Base-by-base conservation (phyloP, 2,329 filamentous ascomycete genomes). In the Aspergillus sergii region DNA sequence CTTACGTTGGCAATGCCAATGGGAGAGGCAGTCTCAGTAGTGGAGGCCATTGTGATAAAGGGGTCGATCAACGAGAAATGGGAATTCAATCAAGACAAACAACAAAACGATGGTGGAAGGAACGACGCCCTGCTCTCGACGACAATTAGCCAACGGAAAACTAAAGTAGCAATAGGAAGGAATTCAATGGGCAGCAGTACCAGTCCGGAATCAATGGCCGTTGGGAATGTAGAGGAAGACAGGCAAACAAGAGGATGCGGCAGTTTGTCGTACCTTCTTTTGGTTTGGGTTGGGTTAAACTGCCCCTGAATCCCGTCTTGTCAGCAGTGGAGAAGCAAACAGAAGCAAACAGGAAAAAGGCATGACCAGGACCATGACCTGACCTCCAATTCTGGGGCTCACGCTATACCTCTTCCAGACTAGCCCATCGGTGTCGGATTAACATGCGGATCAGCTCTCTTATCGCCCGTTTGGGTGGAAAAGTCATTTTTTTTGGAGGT, bases 1-100 rank as follows among this genome's bases (percentile, higher is more conserved):
- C 86, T 79, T 80, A 89, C 87, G 79, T 90, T 90, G 84, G 88
- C 88, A 87, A 90, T 90, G 82, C 88, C 88, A 86, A 90, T 90
- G 72, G 87, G 88, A 73, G 86, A 86, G 64, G 85, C 83, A 69
- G 86, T 86, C 75, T 90, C 88, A 72, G 79, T 78, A 63, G 79
- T 78, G 67, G 80, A 78, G 68, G 87, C 85, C 86, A 89, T 89
- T 69, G 63, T 75, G 71, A 66, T 61, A 68, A 69, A 67, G 66
- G 69, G 69, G 65, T 68, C 45, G 57, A 61, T 59, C 54, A 63
- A 60, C 55, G 55, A 59, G 41, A 34, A 58, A 61, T 55, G 60
- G 30, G 59, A 62, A 58, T 46, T 68, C 46, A 64, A 62, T 54
- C 39, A 67, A 69, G 48, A 71, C 41, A 61, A 66, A 63, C 61